Conservation (phyloP, 768 basidiomycete genomes). For the Suillus sp. region DNA sequence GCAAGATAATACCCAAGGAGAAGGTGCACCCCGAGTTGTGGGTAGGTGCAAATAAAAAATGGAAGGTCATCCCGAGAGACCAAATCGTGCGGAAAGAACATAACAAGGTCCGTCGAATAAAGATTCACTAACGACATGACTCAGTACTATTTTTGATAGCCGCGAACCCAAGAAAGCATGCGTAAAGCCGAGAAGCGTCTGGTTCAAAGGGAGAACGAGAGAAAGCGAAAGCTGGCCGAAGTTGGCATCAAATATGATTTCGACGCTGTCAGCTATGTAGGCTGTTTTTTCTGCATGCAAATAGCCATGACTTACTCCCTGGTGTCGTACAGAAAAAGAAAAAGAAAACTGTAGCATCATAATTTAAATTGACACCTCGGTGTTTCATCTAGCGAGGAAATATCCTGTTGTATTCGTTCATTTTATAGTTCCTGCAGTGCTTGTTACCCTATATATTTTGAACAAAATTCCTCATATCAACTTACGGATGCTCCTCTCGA, state of each 20-base stretch:
- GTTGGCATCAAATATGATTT: conserved; percentile 89
- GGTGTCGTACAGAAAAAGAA: conserved; percentile 38
- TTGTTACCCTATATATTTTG: conserved; percentile 9
- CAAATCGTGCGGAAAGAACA: conserved; percentile 72
- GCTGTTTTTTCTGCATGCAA: conserved; percentile 32
- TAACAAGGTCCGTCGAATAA: conserved; percentile 69
- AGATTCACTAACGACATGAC: not conserved
- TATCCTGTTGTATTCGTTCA: not conserved
- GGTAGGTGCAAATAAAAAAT: conserved; percentile 96
- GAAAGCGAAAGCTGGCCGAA: conserved; percentile 77
- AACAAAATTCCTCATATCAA: not conserved
- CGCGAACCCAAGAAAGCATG: conserved; percentile 73
- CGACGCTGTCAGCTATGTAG: conserved; percentile 78
- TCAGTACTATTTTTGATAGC: conserved; percentile 39
- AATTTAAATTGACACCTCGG: not conserved
- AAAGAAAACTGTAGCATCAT: conserved; percentile 27
- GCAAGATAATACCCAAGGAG: conserved; percentile 87
- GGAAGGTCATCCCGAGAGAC: conserved; percentile 72
- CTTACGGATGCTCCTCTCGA: conserved; percentile 38
- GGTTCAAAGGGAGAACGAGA: conserved; percentile 53
- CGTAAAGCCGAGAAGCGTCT: conserved; percentile 65
- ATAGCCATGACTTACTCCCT: not conserved
- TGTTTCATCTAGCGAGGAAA: not conserved
- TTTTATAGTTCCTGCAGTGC: not conserved
- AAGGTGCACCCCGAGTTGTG: conserved; percentile 92